phyloP scores from a whole-genome alignment of 2,329 filamentous ascomycete genomes.

The Neofusicoccum laricinum region DNA sequence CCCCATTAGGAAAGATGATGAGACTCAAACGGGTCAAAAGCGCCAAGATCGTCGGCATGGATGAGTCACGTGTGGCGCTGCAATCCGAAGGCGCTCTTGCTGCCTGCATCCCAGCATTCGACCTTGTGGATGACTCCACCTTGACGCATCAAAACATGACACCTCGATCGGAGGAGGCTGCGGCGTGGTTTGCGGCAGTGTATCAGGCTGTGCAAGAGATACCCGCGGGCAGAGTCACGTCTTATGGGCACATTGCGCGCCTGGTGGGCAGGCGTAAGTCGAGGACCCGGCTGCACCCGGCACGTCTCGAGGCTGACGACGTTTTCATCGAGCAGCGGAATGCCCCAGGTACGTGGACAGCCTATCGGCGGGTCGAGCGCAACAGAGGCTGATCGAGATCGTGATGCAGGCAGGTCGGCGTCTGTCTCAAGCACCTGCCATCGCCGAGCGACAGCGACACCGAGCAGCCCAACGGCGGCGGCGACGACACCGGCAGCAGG shows the following conservation, averaged over 20 bases:
- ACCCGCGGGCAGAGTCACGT: constrained; percentile 77
- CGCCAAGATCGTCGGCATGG: not conserved
- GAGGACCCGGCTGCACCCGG: not conserved
- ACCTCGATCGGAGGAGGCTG: constrained; percentile 67
- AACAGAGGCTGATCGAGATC: not conserved
- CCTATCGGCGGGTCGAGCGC: not conserved
- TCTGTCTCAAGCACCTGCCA: constrained; percentile 85
- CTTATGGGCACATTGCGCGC: constrained; percentile 76
- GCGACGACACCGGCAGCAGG: constrained; percentile 37
- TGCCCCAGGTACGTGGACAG: constrained; percentile 38
- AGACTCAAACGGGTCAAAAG: not conserved
- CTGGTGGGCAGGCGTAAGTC: constrained; percentile 69
- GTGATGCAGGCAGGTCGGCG: constrained; percentile 70
- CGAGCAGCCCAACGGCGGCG: not conserved
- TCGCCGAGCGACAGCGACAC: constrained; percentile 33
- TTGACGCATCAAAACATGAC: constrained; percentile 50
- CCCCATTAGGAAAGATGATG: not conserved
- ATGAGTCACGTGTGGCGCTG: not conserved
- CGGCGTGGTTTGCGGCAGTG: constrained; percentile 71
- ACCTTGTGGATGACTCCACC: not conserved
- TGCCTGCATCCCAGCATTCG: not conserved
- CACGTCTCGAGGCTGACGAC: constrained; percentile 17
- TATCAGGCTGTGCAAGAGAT: constrained; percentile 85
- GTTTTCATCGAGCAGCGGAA: constrained; percentile 36
- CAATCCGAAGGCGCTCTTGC: not conserved